Base-by-base conservation (phyloP, 805 yeast genomes). In the Pichia cephalocereana region DNA sequence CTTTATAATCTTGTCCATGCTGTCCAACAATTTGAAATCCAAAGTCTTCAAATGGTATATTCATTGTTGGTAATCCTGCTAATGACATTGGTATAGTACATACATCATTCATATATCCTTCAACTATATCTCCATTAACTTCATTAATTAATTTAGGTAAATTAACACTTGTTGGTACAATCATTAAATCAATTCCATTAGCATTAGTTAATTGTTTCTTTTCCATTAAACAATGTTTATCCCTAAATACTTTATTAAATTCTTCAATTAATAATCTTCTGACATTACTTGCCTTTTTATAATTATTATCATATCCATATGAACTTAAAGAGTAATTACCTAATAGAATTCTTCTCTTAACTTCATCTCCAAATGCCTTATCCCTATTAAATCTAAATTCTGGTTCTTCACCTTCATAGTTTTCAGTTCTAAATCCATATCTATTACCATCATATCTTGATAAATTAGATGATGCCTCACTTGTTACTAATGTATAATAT, bases 401-500 rank as follows among this genome's bases (percentile, higher is more conserved):
- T 2, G 62, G 64, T 43, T 57, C 62, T 19, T 59, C 58, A 36
- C 66, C 74, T 7, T 6, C 15, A 26, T 48, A 28, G 11, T 32
- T 12, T 41, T 48, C 48, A 1, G 75, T 70, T 38, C 85, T 69
- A 47, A 59, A 65, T 0, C 98, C 98, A 61, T 83, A 93, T 48
- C 97, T 71, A 19, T 90, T 69, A 3, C 99, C 99, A 65, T 93
- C 99, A 60, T 76, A 93, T 32, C 97, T 71, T 1, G 96, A 77
- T 44, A 93, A 71, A 60, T 93, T 93, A 0, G 98, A 91, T 0
- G 95, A 82, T 0, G 97, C 98, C 60, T 93, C 99, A 0, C 96
- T 85, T 0, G 96, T 85, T 2, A 93, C 90, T 37, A 95, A 57
- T 0, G 96, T 85, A 61, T 86, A 91, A 64, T 93, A 93, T 0